These are phyloP conservation scores for Pseudogymnoascus sp. DNA, from an alignment of 2,329 filamentous ascomycete species.

Conservation along the genomic window DNA sequence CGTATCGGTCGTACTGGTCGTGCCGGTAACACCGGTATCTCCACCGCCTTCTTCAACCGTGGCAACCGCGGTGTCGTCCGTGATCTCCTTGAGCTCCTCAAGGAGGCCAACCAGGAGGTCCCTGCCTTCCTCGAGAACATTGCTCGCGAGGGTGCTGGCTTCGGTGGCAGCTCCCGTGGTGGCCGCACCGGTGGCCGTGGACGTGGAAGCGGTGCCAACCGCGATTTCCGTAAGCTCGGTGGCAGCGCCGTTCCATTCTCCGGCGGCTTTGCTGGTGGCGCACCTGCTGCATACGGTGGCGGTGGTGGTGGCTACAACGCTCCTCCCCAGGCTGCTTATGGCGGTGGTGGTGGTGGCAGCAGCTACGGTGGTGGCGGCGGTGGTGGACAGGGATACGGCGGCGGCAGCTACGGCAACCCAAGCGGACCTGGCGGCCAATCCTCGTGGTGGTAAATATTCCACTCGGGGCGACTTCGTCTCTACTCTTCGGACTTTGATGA, in stretches of 20 bases:
- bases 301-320: conserved; percentile 39
- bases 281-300: conserved; percentile 29
- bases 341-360: conserved; percentile 32
- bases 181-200: conserved; percentile 64
- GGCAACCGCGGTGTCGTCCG: conserved; percentile 97
- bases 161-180: conserved; percentile 59
- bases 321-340: conserved; percentile 31
- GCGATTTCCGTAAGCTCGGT: conserved; percentile 77
- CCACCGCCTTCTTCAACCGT: conserved; percentile 99
- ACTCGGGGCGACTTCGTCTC: conserved; percentile 16
- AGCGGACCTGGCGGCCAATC: conserved; percentile 40
- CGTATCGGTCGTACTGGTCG: conserved; percentile 99
- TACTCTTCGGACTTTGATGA: conserved; percentile 10
- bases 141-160: conserved; percentile 82
- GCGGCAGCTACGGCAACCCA: conserved; percentile 46
- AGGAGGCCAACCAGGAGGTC: conserved; percentile 97
- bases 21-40: conserved; percentile 97
- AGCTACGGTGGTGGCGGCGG: conserved; percentile 34
- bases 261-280: conserved; percentile 25
- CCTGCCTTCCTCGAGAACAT: conserved; percentile 93
- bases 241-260: conserved; percentile 38
- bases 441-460: conserved; percentile 46
- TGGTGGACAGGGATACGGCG: conserved; percentile 28
- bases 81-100: conserved; percentile 92
- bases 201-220: conserved; percentile 61